Conservation (phyloP, 768 basidiomycete genomes). For the Gymnopilus junonius region DNA sequence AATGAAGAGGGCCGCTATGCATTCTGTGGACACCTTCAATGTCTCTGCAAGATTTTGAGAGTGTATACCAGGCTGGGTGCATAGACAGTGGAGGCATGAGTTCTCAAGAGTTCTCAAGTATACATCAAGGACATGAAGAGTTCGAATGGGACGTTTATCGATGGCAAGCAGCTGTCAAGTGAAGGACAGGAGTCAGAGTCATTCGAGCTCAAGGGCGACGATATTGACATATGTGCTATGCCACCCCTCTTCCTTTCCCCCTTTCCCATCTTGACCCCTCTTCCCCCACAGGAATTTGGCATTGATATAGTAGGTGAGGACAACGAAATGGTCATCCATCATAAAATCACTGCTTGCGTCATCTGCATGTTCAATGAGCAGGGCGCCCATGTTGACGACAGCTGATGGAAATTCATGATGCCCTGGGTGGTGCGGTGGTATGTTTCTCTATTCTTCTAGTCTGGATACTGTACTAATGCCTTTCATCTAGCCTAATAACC, state of each 20-base stretch:
- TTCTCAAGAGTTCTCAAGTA: too few relatives aligned
- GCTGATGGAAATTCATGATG: slow-evolving; percentile 89
- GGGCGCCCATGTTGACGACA: slow-evolving; percentile 68
- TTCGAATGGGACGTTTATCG: slow-evolving; percentile 98
- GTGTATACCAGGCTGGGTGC: too few relatives aligned
- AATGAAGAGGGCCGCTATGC: too few relatives aligned
- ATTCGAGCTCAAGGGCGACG: slow-evolving; percentile 90
- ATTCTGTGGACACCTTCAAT: too few relatives aligned
- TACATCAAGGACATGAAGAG: slow-evolving; percentile 98
- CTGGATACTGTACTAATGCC: background rate
- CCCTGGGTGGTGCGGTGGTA: slow-evolving; percentile 65
- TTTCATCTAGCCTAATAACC: background rate
- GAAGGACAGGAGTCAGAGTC: slow-evolving; percentile 92
- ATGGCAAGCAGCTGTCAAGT: slow-evolving; percentile 86
- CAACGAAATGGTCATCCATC: slow-evolving; percentile 95
- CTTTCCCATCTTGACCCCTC: background rate
- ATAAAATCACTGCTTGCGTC: slow-evolving; percentile 95
- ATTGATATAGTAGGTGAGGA: slow-evolving; percentile 98
- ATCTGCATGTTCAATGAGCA: too few relatives aligned
- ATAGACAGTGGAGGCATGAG: too few relatives aligned
- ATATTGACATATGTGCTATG: slow-evolving; percentile 78
- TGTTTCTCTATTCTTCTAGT: background rate
- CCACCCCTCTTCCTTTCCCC: slow-evolving; percentile 4
- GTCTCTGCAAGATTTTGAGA: too few relatives aligned
- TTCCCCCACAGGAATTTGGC: slow-evolving; percentile 80